Conservation (phyloP, 345 rosid species). For the Arabidopsis thaliana region TAIR10.1 NC_003076.8:25320501-25321000, state of each 20-base stretch:
- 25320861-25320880: constrained; percentile 76
- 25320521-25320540: constrained; percentile 96
- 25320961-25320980: constrained; percentile 96
- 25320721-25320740: constrained; percentile 90
- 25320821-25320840: constrained; percentile 95
- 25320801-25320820: constrained; percentile 79
- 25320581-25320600: constrained; percentile 5
- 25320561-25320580: constrained; percentile 1
- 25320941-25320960: constrained; percentile 62
- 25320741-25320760: constrained; percentile 99
- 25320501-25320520: constrained; percentile 99
- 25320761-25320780: constrained; percentile 97
- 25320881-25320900: constrained; percentile 11
- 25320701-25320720: constrained; percentile 62
- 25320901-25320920: constrained; percentile 13
- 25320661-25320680: neutral
- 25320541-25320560: constrained; percentile 66
- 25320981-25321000: constrained; percentile 98
- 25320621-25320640: neutral
- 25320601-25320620: neutral
- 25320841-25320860: constrained; percentile 98
- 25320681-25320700: constrained; percentile 13
- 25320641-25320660: neutral
- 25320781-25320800: constrained; percentile 91
- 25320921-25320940: neutral